Percentiles rank a stretch among this genome's conserved stretches.
These are phyloP conservation scores for Bacidia rubella DNA, from an alignment of 495 filamentous ascomycete species.

Conservation along the genomic window DNA sequence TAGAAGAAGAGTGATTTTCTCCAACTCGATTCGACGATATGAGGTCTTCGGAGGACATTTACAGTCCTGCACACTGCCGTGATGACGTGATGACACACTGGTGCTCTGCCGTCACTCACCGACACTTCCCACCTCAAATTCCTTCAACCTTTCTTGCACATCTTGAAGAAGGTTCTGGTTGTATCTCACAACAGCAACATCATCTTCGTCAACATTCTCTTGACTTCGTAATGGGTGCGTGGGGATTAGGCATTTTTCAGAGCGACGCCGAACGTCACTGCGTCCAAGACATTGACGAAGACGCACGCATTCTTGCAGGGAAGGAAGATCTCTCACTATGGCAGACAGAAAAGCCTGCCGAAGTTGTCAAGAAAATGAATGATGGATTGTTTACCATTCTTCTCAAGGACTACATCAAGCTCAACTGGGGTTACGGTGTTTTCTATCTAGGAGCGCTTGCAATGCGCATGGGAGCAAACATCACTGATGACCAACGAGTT, in stretches of 20 bases:
- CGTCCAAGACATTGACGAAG: neutral
- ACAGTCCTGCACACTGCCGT: no score
- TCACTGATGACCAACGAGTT: neutral
- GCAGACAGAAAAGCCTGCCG: neutral
- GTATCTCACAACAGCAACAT: no score
- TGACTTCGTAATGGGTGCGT: no score
- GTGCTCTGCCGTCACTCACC: no score
- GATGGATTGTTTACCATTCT: neutral
- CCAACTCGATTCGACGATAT: no score
- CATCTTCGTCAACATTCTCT: no score
- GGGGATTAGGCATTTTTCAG: neutral
- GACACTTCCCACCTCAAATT: no score
- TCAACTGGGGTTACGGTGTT: neutral
- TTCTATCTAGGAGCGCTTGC: conserved; percentile 1
- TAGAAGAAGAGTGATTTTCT: no score
- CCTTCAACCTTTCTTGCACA: no score
- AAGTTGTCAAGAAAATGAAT: neutral
- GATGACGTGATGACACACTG: no score
- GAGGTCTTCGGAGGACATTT: no score
- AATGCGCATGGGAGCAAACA: neutral
- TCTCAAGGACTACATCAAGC: neutral
- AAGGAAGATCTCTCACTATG: neutral
- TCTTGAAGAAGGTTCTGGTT: no score
- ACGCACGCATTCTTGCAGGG: neutral
- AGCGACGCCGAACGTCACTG: neutral